Conservation (phyloP, 176 grass and related monocot genomes). For the Chrysopogon serrulatus region DNA sequence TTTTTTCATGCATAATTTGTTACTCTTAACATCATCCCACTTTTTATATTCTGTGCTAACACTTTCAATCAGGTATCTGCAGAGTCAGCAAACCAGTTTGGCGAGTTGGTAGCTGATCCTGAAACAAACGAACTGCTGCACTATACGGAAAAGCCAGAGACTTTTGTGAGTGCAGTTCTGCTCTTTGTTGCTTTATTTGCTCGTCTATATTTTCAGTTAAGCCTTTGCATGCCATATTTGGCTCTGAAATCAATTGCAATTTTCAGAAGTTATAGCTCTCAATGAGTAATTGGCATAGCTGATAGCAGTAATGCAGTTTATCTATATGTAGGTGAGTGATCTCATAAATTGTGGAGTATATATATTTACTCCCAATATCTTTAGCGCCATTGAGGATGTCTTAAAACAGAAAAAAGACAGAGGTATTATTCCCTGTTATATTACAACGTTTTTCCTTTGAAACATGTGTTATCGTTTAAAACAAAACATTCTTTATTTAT, state of each 20-base stretch:
- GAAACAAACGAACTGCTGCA: conserved; percentile 94
- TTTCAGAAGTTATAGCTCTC: not conserved
- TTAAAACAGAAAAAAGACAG: conserved; percentile 82
- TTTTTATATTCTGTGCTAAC: not conserved
- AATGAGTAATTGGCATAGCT: not conserved
- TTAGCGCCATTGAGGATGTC: conserved; percentile 84
- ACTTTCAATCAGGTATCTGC: conserved; percentile 69
- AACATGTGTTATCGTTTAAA: not conserved
- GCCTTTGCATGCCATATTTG: not conserved
- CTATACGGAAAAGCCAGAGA: conserved; percentile 95
- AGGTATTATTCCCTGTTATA: conserved; percentile 43
- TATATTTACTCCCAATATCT: conserved; percentile 97
- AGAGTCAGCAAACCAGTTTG: conserved; percentile 95
- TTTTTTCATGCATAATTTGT: not conserved
- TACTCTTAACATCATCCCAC: conserved; percentile 4
- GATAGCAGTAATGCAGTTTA: conserved; percentile 19
- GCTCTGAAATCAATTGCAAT: not conserved
- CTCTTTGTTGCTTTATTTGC: conserved; percentile 14
- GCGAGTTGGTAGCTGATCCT: conserved; percentile 97
- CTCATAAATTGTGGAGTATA: conserved; percentile 98
- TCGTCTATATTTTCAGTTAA: not conserved
- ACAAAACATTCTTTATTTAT: not conserved
- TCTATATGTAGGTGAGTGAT: conserved; percentile 80
- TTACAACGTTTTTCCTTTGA: not conserved
- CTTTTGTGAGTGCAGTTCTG: conserved; percentile 74